Percentiles rank a stretch among this genome's conserved stretches.
Conservation (phyloP, 345 rosid species). For the Populus ilicifolia region DNA sequence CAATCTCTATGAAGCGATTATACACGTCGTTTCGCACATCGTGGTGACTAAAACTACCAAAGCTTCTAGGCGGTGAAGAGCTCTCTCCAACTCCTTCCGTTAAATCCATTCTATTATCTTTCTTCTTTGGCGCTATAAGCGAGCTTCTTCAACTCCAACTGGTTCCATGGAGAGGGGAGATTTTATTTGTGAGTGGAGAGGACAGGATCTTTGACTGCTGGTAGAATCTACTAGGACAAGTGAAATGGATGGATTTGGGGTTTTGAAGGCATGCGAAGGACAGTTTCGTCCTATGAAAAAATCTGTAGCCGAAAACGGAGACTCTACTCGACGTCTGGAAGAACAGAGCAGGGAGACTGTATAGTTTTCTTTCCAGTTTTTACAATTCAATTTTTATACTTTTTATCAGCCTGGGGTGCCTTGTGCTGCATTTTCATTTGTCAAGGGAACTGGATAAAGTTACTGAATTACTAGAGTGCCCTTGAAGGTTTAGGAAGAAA, state of each 20-base stretch:
- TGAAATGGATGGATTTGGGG: not conserved
- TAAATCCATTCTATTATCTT: constrained; percentile 46
- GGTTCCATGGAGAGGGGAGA: not conserved
- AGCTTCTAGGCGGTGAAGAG: constrained; percentile 72
- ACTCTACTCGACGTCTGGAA: not conserved
- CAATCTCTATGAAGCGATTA: constrained; percentile 50
- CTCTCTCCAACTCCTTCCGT: constrained; percentile 75
- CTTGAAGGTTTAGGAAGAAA: not conserved
- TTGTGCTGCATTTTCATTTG: not conserved
- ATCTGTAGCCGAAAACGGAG: not conserved
- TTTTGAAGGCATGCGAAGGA: constrained; percentile 14
- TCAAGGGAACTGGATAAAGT: constrained; percentile 17
- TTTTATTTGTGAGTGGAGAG: not conserved
- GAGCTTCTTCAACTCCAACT: not conserved
- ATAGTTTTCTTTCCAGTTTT: too few species aligned
- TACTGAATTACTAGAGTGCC: not conserved
- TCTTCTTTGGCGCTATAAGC: not conserved
- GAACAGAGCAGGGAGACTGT: not conserved
- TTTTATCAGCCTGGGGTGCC: too few species aligned
- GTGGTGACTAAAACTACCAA: constrained; percentile 36
- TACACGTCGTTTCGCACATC: constrained; percentile 51
- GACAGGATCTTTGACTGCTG: constrained; percentile 49
- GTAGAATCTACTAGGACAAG: constrained; percentile 32
- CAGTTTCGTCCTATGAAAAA: constrained; percentile 16
- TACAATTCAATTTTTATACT: too few species aligned